A percentile compares a stretch with the other conserved stretches of the same genome.
Evolutionary conservation across 129 eudicot species (phyloP).

Genomic region (Chrysanthemum lavandulifolium): DNA sequence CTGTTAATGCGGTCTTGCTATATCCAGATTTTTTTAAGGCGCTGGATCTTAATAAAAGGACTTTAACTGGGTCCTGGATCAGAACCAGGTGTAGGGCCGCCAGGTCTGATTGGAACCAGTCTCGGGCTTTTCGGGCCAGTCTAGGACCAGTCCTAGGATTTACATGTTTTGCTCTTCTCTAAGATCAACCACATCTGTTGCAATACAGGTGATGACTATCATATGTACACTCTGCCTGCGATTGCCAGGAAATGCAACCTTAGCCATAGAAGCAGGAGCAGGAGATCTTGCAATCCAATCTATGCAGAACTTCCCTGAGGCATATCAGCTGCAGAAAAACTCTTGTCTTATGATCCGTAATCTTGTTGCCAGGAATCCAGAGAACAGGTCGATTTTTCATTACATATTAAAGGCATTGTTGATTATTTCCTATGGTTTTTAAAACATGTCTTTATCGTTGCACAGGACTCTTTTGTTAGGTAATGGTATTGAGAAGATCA

Average conservation of each 20-base stretch:
- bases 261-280: constrained; percentile 97
- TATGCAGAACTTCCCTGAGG: constrained; percentile 74
- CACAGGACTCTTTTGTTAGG: constrained; percentile 66
- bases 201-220: constrained; percentile 70
- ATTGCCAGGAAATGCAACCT: constrained; percentile 73
- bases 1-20: too few species aligned
- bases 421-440: background rate
- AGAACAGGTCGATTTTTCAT: constrained; percentile 55
- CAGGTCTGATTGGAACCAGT: too few species aligned
- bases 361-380: constrained; percentile 86
- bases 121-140: too few species aligned
- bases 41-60: too few species aligned
- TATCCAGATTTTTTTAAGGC: too few species aligned
- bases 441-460: background rate
- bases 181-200: constrained; percentile 8
- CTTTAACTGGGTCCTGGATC: too few species aligned
- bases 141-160: background rate
- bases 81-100: too few species aligned
- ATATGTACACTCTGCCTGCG: constrained; percentile 79
- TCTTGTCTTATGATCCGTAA: constrained; percentile 94
- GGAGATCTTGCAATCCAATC: constrained; percentile 88
- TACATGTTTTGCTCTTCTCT: background rate
- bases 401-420: constrained; percentile 3
- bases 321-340: constrained; percentile 69
- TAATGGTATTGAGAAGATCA: constrained; percentile 78